These are phyloP conservation scores for Volvox carteri DNA, from an alignment of 163 green algal species.

Conservation along the genomic window DNA sequence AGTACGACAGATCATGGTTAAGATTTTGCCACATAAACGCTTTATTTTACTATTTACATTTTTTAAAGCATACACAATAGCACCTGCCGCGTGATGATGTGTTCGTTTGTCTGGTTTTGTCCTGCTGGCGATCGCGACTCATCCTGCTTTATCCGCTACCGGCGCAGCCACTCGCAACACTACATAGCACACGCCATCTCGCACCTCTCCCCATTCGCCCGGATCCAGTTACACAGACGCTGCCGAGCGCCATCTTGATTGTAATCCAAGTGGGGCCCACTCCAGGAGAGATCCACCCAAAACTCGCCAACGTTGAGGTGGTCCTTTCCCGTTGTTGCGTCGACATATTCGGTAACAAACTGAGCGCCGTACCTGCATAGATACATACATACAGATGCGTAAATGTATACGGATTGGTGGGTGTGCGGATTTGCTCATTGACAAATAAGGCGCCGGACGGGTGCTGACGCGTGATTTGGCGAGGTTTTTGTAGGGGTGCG, in stretches of 20 bases:
- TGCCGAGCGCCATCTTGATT: conserved; percentile 79
- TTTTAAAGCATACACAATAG: too few relatives aligned
- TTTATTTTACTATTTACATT: too few relatives aligned
- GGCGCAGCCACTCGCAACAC: neutral
- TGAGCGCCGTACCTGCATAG: conserved; percentile 26
- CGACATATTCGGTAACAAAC: conserved; percentile 75
- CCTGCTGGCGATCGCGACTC: too few relatives aligned
- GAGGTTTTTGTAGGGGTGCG: neutral
- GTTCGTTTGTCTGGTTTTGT: too few relatives aligned
- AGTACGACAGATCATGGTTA: too few relatives aligned
- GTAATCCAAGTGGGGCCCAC: conserved; percentile 68
- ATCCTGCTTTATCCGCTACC: too few relatives aligned
- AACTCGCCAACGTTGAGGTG: conserved; percentile 83
- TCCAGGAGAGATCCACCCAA: conserved; percentile 72
- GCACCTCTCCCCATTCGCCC: conserved; percentile 45
- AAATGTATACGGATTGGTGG: neutral
- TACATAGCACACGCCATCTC: neutral
- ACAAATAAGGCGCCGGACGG: too few relatives aligned
- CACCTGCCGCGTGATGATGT: too few relatives aligned
- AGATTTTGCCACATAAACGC: too few relatives aligned
- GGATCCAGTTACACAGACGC: conserved; percentile 79
- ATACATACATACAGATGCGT: too few relatives aligned
- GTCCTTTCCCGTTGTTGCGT: conserved; percentile 67
- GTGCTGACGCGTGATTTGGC: too few relatives aligned
- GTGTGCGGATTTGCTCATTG: neutral